A percentile compares a stretch with the other conserved stretches of the same genome.
Evolutionary conservation across 2,329 filamentous ascomycete species (phyloP).

Genomic region (Pseudocercospora vitis): DNA sequence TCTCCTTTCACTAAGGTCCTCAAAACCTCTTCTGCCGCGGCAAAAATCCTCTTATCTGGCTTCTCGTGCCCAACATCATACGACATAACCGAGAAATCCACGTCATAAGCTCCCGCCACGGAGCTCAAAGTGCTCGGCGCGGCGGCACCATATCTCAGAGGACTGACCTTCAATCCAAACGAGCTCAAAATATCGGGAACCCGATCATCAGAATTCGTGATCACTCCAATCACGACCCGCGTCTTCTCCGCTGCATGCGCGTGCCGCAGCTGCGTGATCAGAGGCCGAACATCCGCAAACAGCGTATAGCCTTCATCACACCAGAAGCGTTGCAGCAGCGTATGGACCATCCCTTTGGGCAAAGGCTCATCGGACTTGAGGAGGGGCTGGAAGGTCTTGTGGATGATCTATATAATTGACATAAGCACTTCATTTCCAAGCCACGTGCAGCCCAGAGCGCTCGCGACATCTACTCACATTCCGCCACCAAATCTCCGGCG

Average conservation of each 20-base stretch:
- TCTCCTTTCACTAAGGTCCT: constrained; percentile 31
- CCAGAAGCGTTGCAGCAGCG: constrained; percentile 55
- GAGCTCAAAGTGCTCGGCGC: too few relatives aligned
- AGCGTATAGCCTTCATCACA: constrained; percentile 55
- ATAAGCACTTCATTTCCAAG: background rate
- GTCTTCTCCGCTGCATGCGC: constrained; percentile 17
- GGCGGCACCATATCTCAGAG: constrained; percentile 40
- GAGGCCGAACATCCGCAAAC: constrained; percentile 48
- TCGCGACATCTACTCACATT: constrained; percentile 54
- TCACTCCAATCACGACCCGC: constrained; percentile 53
- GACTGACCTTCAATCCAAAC: constrained; percentile 53
- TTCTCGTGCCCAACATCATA: constrained; percentile 65
- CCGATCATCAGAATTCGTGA: constrained; percentile 65
- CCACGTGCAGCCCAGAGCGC: background rate
- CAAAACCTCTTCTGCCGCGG: constrained; percentile 52
- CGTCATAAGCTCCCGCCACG: constrained; percentile 37
- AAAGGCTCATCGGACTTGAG: constrained; percentile 37
- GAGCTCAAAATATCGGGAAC: constrained; percentile 56
- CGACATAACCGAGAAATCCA: constrained; percentile 62
- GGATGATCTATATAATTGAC: constrained; percentile 48
- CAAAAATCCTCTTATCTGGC: constrained; percentile 58
- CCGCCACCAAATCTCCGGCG: constrained; percentile 59
- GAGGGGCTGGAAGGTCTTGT: constrained; percentile 53
- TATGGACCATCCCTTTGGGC: constrained; percentile 49
- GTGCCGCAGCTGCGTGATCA: constrained; percentile 47